Conservation (phyloP, 2,329 filamentous ascomycete species). For the Diaporthe amygdali region DNA sequence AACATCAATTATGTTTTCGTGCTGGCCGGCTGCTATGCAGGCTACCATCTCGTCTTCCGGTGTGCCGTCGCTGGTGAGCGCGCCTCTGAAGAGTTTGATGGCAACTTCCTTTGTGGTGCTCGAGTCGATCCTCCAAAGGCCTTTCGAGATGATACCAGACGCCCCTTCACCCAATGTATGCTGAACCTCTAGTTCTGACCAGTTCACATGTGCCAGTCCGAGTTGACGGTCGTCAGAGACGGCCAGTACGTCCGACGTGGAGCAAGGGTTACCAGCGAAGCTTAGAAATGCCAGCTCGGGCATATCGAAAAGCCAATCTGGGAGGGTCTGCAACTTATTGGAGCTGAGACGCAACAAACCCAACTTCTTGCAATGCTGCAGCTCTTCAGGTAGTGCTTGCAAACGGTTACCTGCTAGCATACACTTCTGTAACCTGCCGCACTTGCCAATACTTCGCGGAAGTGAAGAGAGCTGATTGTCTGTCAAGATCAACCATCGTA, state of each 20-base stretch:
- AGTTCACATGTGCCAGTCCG: conserved; percentile 43
- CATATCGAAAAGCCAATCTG: conserved; percentile 48
- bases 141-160: conserved; percentile 51
- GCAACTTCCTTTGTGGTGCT: conserved; percentile 44
- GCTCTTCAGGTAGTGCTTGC: conserved; percentile 42
- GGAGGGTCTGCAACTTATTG: conserved; percentile 45
- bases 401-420: conserved; percentile 55
- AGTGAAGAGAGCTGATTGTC: conserved; percentile 46
- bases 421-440: conserved; percentile 50
- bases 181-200: conserved; percentile 45
- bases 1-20: conserved; percentile 50
- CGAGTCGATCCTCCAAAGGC: conserved; percentile 38
- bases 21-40: conserved; percentile 49
- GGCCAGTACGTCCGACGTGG: conserved; percentile 24
- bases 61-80: conserved; percentile 51
- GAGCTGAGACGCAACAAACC: conserved; percentile 48
- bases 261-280: conserved; percentile 53
- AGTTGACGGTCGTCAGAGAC: not conserved
- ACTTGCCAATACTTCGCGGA: conserved; percentile 48
- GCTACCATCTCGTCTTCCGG: conserved; percentile 55
- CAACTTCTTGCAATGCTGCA: conserved; percentile 49
- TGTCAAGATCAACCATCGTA: conserved; percentile 55
- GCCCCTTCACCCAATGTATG: conserved; percentile 49
- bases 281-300: conserved; percentile 52
- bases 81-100: conserved; percentile 54